phyloP scores from a whole-genome alignment of 768 basidiomycete genomes.

The Hygrocybe coccinea region DNA sequence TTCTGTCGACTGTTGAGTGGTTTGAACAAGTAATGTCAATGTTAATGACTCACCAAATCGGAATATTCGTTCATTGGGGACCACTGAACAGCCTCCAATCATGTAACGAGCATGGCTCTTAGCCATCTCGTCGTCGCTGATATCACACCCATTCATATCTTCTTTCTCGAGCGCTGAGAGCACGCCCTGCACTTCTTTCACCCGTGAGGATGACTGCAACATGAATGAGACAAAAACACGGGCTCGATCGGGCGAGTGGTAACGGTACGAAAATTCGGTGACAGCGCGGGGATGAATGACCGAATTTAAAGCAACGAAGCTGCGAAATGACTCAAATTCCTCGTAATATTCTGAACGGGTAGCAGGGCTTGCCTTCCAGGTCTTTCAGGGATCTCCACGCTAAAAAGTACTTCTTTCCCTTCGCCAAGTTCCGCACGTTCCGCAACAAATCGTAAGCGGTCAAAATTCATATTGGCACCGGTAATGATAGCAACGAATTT shows the following conservation, averaged over 20 bases:
- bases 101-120: slow-evolving; percentile 94
- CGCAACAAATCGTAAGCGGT: slow-evolving; percentile 92
- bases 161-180: slow-evolving; percentile 54
- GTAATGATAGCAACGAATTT: slow-evolving; percentile 89
- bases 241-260: slow-evolving; percentile 64
- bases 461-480: slow-evolving; percentile 99
- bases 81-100: slow-evolving; percentile 78
- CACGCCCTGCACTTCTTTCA: slow-evolving; percentile 60
- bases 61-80: slow-evolving; percentile 83
- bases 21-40: slow-evolving; percentile 1
- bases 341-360: background rate
- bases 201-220: slow-evolving; percentile 55
- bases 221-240: slow-evolving; percentile 91
- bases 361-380: slow-evolving; percentile 70
- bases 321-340: slow-evolving; percentile 26
- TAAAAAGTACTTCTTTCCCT: slow-evolving; percentile 86
- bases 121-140: slow-evolving; percentile 92
- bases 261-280: slow-evolving; percentile 95
- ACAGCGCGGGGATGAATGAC: slow-evolving; percentile 86
- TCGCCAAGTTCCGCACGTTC: slow-evolving; percentile 98
- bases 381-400: slow-evolving; percentile 89
- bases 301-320: slow-evolving; percentile 83
- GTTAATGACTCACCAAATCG: slow-evolving; percentile 73
- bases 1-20: slow-evolving; percentile 44
- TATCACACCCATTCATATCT: slow-evolving; percentile 82